A percentile compares a stretch with the other conserved stretches of the same genome.
These are phyloP conservation scores for Penicillium paradoxum DNA, from an alignment of 495 filamentous ascomycete species.

Conservation along the genomic window DNA sequence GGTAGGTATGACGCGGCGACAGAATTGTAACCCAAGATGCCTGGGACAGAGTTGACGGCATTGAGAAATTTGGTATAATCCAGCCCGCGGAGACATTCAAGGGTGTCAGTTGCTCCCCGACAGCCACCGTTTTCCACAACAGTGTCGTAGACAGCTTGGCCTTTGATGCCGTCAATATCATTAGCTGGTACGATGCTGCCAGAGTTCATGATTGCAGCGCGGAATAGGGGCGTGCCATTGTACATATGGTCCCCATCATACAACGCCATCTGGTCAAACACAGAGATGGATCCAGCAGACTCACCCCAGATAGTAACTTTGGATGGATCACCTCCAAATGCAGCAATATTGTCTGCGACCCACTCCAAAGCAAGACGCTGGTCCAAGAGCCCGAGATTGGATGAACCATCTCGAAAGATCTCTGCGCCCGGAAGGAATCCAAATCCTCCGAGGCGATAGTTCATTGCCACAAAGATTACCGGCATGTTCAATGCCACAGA, in stretches of 20 bases:
- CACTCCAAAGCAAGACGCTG: constrained; percentile 49
- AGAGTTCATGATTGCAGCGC: constrained; percentile 67
- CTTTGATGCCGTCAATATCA: constrained; percentile 57
- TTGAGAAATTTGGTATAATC: constrained; percentile 57
- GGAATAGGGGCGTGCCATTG: constrained; percentile 66
- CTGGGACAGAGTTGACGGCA: constrained; percentile 62
- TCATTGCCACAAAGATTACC: constrained; percentile 68
- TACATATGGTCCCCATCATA: constrained; percentile 66
- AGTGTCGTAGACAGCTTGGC: constrained; percentile 57
- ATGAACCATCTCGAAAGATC: constrained; percentile 57
- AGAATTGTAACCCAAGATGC: constrained; percentile 57
- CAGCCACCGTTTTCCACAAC: constrained; percentile 61
- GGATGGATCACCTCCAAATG: constrained; percentile 54
- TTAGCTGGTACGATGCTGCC: constrained; percentile 61
- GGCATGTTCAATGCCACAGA: constrained; percentile 55
- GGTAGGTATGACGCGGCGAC: constrained; percentile 61
- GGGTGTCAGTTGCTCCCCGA: constrained; percentile 46
- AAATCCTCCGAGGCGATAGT: constrained; percentile 69
- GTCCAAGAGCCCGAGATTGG: constrained; percentile 51
- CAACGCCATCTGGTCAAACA: constrained; percentile 64
- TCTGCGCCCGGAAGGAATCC: constrained; percentile 70
- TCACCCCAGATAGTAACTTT: constrained; percentile 72
- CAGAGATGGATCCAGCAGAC: constrained; percentile 67
- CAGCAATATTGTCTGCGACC: constrained; percentile 51
- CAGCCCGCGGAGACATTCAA: constrained; percentile 56